These are phyloP conservation scores for Vitis rotundifolia DNA, from an alignment of 164 flowering plant genomes.

Conservation along the genomic window DNA sequence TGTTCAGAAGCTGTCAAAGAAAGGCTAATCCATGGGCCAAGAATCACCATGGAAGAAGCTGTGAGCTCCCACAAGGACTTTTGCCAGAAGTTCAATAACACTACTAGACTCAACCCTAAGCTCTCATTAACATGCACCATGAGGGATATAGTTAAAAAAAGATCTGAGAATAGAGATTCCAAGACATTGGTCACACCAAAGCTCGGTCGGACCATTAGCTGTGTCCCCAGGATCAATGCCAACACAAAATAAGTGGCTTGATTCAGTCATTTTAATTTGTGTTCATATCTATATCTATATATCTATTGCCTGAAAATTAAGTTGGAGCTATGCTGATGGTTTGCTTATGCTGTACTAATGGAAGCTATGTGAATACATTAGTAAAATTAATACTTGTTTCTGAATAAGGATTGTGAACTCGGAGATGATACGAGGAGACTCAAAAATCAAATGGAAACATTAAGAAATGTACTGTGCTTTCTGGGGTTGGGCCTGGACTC, in stretches of 20 bases:
- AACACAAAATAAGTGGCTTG: not conserved
- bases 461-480: too few relatives aligned
- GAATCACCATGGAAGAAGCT: slow-evolving; percentile 36
- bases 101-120: slow-evolving; percentile 54
- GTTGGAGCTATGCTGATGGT: too few relatives aligned
- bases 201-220: slow-evolving; percentile 35
- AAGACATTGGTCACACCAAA: not conserved
- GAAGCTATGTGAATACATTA: too few relatives aligned
- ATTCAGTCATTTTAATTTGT: not conserved
- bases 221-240: slow-evolving; percentile 28
- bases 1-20: slow-evolving; percentile 70
- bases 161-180: slow-evolving; percentile 21
- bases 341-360: too few relatives aligned
- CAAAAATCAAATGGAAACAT: too few relatives aligned
- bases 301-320: too few relatives aligned
- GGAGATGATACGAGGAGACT: too few relatives aligned
- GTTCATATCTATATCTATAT: too few relatives aligned
- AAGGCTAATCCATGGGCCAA: slow-evolving; percentile 7
- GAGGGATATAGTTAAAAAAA: slow-evolving; percentile 51
- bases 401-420: too few relatives aligned
- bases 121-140: slow-evolving; percentile 46
- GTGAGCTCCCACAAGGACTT: slow-evolving; percentile 43
- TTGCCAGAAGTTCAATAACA: slow-evolving; percentile 48
- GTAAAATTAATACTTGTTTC: too few relatives aligned
- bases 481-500: too few relatives aligned